These are phyloP conservation scores for Melampsora abietis-canadensis DNA, from an alignment of 1,284 basidiomycete species.

Conservation along the genomic window DNA sequence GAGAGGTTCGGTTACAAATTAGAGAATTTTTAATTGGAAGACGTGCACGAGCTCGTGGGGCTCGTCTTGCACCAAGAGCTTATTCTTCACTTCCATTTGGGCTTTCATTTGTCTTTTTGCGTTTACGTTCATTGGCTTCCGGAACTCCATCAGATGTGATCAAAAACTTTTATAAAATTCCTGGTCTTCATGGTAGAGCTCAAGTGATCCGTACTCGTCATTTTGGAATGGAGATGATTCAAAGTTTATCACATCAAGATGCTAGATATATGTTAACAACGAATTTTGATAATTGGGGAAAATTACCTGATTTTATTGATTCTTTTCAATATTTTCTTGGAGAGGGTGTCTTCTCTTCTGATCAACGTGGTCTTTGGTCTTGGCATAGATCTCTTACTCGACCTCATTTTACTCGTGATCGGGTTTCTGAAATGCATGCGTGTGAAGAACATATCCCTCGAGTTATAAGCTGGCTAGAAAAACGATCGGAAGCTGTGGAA, in stretches of 20 bases:
- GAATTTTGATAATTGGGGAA: constrained; percentile 33
- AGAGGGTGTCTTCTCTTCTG: constrained; percentile 11
- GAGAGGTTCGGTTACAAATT: not conserved
- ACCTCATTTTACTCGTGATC: constrained; percentile 69
- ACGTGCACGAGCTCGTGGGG: not conserved
- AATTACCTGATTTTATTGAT: constrained; percentile 18
- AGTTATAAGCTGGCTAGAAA: constrained; percentile 58
- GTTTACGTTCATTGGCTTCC: not conserved
- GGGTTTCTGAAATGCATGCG: constrained; percentile 66
- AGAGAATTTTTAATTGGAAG: not conserved
- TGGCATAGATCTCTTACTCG: constrained; percentile 67
- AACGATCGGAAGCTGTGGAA: not conserved
- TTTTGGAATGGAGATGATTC: no score
- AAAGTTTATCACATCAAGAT: constrained; percentile 9
- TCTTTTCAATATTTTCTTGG: constrained; percentile 15
- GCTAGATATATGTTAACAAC: constrained; percentile 30
- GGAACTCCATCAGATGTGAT: not conserved
- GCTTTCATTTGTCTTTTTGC: not conserved
- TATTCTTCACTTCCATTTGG: not conserved
- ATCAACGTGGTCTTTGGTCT: constrained; percentile 17
- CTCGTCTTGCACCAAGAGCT: not conserved
- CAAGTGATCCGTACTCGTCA: not conserved
- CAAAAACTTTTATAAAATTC: not conserved
- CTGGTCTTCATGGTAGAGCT: no score
- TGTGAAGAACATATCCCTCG: constrained; percentile 62